Evolutionary conservation across 176 grass and related monocot species (phyloP), one percentile per base, ranked within the genome.

Genomic region (Pontederia paniculata): DNA sequence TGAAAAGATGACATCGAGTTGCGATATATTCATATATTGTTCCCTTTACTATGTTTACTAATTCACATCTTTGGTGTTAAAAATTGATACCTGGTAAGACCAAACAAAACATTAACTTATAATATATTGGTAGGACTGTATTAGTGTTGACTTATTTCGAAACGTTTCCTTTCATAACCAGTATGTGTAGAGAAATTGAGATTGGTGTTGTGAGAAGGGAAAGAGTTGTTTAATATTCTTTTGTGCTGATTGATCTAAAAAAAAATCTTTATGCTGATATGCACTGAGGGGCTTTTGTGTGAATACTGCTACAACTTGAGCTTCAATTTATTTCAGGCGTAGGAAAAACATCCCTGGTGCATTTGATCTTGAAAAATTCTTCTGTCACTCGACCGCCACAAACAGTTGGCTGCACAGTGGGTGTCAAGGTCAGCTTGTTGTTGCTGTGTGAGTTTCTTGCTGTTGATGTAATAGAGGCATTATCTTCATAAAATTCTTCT

Each of bases 341-440:
- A 12, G 93, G 93, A 55, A 98, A 98, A 79, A 88, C 93, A 67
- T 91, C 86, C 57, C 37, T 91, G 13, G 80, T 80, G 46, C 73
- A 91, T 84, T 77, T 98, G 66, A 82, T 98, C 61, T 57, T 74
- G 20, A 84, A 84, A 46, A 72, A 65, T 69, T 98, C 87, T 75
- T 65, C 77, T 54, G 70, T 84, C 75, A 47, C 80, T 57, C 75
- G 64, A 60, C 86, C 77, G 37, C 50, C 83, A 57, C 93, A 98
- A 62, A 88, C 93, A 59, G 77, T 91, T 58, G 93, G 93, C 21
- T 98, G 86, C 68, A 57, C 70, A 1, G 80, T 98, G 17, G 66
- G 50, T n/a, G 46, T 88, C 54, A 84, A 98, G 65, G 91, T 96
- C 59, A 57, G 68, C 56, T 46, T 66, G 45, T 80, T 59, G 45